Base-by-base conservation (phyloP, 129 eudicot genomes). In the Helianthus tuberosus region DNA sequence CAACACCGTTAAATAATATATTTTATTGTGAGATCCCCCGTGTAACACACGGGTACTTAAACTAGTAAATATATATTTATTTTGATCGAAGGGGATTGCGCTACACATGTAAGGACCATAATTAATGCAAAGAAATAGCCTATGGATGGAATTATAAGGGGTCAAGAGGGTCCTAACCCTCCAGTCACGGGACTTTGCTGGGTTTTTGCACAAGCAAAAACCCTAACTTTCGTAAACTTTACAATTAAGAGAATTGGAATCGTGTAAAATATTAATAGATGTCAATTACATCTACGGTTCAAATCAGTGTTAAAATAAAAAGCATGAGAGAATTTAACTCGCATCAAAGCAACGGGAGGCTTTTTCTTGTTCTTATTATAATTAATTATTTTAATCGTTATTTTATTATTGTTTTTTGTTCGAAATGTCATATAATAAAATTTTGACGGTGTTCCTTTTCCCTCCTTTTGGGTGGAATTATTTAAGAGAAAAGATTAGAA, bases 401-500 rank as follows among this genome's bases (percentile, higher is more conserved):
- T 50, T 1, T 38, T 7, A 64, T 64, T 74, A 11, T 32, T 49
- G 35, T 32, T 46, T 27, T 64, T 0, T 27, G 44, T 50, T 48
- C 17, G 48, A 48, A 32, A 69, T 49, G 5, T 15, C 53, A 68
- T 58, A 62, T 67, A 77, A 53, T 58, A 63, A 25, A 63, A 49
- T 36, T 74, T 58, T 51, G 80, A 70, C 69, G 72, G 71, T 38
- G 66, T 38, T 69, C 74, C 52, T 82, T 77, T 74, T 50, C 77
- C 80, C 71, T 75, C 53, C 75, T 77, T 83, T 75, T 62, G 78
- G 81, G 84, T 68, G 74, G 75, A 59, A 69, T 59, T 80, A 55
- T 57, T 58, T 54, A 69, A 16, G 36, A 83, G 61, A 66, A 74
- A 68, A 74, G 69, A 71, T 69, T 55, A 74, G 52, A 13, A 69